phyloP scores from a whole-genome alignment of 2,329 filamentous ascomycete genomes.

The Catunica adiposa region DNA sequence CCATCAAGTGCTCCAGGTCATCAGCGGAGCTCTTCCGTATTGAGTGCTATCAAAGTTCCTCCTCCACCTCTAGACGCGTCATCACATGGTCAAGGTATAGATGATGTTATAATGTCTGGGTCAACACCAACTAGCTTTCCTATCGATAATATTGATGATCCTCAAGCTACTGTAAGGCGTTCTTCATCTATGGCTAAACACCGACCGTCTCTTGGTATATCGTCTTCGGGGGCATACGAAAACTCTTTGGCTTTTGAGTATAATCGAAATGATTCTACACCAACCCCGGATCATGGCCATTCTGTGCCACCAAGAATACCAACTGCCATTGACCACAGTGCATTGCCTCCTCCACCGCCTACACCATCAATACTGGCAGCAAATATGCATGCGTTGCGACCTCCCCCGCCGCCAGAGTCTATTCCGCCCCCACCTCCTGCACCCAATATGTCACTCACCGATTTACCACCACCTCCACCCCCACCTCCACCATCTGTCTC shows the following conservation, averaged over 20 bases:
- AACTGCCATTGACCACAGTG: slow-evolving; percentile 1
- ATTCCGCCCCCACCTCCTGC: not conserved
- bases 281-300: not conserved
- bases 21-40: not conserved
- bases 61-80: not conserved
- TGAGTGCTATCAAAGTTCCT: not conserved
- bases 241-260: not conserved
- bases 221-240: not conserved
- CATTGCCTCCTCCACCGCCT: not conserved
- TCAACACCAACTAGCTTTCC: not conserved
- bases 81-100: not conserved
- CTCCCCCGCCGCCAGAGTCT: not conserved
- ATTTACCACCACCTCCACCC: not conserved
- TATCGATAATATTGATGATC: not conserved
- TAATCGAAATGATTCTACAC: slow-evolving; percentile 3
- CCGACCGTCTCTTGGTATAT: not conserved
- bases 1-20: not conserved
- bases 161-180: not conserved
- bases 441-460: not conserved
- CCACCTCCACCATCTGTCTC: not conserved
- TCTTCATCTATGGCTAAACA: not conserved
- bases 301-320: not conserved
- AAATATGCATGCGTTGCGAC: not conserved
- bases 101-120: not conserved
- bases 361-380: not conserved